These are phyloP conservation scores for Mycosphaerella arachidis DNA, from an alignment of 2,329 filamentous ascomycete species.

Conservation along the genomic window DNA sequence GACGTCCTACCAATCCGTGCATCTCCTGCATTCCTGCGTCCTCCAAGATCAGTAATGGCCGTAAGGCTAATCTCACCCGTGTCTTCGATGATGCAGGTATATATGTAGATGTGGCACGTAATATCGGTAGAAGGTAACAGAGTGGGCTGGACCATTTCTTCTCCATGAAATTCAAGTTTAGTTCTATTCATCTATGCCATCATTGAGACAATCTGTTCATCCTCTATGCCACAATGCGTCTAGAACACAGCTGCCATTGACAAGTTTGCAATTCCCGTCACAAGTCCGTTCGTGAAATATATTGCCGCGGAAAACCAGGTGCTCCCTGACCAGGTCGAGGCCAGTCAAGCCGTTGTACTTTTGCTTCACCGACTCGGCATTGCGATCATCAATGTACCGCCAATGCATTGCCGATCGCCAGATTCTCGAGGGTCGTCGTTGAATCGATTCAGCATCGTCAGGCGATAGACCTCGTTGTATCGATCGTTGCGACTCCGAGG, in stretches of 20 bases:
- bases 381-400: not conserved
- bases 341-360: not conserved
- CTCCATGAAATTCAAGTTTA: not conserved
- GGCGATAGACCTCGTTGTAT: not conserved
- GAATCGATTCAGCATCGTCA: not conserved
- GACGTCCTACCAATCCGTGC: not conserved
- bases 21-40: conserved; percentile 1
- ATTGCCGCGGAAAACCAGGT: not conserved
- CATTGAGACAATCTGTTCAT: not conserved
- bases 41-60: too few relatives aligned
- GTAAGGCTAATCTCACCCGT: not conserved
- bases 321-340: not conserved
- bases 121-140: too few relatives aligned
- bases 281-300: not conserved
- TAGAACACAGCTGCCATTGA: not conserved
- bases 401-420: not conserved
- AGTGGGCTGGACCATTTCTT: too few relatives aligned
- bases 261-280: not conserved
- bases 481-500: not conserved
- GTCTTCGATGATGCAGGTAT: not conserved
- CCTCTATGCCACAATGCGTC: not conserved
- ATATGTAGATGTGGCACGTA: not conserved
- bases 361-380: not conserved
- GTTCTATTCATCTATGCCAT: not conserved
- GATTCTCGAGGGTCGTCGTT: not conserved